Base-by-base conservation (phyloP, 257 asterid genomes). In the Penstemon eatonii region DNA sequence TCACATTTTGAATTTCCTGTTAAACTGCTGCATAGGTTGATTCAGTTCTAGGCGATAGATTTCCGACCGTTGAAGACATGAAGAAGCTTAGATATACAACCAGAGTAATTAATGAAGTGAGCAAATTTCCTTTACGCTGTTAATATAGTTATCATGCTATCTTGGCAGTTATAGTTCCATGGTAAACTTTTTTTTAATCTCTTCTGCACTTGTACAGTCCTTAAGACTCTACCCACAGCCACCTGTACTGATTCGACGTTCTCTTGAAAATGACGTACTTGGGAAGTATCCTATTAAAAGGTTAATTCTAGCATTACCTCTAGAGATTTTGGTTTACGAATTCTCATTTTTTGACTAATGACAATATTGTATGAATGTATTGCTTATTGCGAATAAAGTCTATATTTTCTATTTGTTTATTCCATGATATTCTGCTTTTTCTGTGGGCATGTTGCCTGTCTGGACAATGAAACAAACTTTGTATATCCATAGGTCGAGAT, bases 161-260 rank as follows among this genome's bases (percentile, higher is more conserved):
- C 33, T 25, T 25, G 33, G 33, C 33, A 25, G 33, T 25, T 25
- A 25, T 25, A 25, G 33, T 25, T 25, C 33, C 33, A 25, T 25
- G 33, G 33, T 25, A 25, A 25, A 25, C 33, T 25, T 25, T 25
- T 25, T 25, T 25, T 25, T 42, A 38, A 11, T 50, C 11, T 54
- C 33, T 25, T 74, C 53, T 52, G 40, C 41, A 25, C 42, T 73
- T 51, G 69, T 76, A 80, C 90, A 90, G 99, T 90, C 99, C 68
- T 74, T 93, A 82, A 87, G 99, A 79, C 96, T 90, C 72, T 90
- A 93, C 60, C 99, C 99, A 15, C 97, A 93, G 71, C 99, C 99
- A 52, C 99, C 99, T 19, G 97, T 93, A 74, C 66, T 93, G 83
- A 90, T 93, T 75, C 97, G 99, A 8, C 99, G 99, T 44, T 88